Percentiles rank a stretch among this genome's conserved stretches.
phyloP scores from a whole-genome alignment of 352 stramenopile species.

The Discostella stelligera region DNA sequence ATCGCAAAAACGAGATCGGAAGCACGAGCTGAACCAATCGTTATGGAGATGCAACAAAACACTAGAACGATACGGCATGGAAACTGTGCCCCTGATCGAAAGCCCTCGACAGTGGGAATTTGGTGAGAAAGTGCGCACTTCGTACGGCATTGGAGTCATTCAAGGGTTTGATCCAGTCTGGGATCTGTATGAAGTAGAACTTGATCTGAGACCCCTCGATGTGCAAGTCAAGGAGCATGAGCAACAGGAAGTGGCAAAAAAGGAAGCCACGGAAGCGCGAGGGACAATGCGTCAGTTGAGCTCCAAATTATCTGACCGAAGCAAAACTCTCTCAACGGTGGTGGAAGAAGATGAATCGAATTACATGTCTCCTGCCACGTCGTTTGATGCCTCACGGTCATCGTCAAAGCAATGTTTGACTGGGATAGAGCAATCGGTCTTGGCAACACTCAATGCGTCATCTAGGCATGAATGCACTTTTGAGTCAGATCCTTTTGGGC shows the following conservation, averaged over 20 bases:
- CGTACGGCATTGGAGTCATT: slow-evolving; percentile 74
- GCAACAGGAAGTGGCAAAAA: slow-evolving; percentile 39
- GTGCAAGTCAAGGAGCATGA: slow-evolving; percentile 67
- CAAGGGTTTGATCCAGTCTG: slow-evolving; percentile 65
- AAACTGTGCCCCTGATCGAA: slow-evolving; percentile 60
- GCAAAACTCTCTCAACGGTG: slow-evolving; percentile 60
- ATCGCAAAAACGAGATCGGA: slow-evolving; percentile 64
- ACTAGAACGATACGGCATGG: slow-evolving; percentile 46
- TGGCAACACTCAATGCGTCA: slow-evolving; percentile 6
- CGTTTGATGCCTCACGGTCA: slow-evolving; percentile 47
- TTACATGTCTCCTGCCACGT: slow-evolving; percentile 48
- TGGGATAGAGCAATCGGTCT: slow-evolving; percentile 15
- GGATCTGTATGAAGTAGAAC: slow-evolving; percentile 78
- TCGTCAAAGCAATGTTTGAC: slow-evolving; percentile 41
- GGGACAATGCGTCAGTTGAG: slow-evolving; percentile 6
- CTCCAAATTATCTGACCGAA: slow-evolving; percentile 35
- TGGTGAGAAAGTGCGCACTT: slow-evolving; percentile 72
- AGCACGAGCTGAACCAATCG: slow-evolving; percentile 61
- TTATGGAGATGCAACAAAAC: slow-evolving; percentile 73
- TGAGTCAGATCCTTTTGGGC: slow-evolving; percentile 36
- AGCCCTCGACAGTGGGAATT: slow-evolving; percentile 60
- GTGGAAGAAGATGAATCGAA: slow-evolving; percentile 66
- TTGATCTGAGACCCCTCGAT: slow-evolving; percentile 79
- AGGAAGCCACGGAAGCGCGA: slow-evolving; percentile 41
- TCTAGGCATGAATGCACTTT: slow-evolving; percentile 29